A percentile compares a stretch with the other conserved stretches of the same genome.
phyloP scores from a whole-genome alignment of 2,329 filamentous ascomycete species.

The Microthyrium microscopicum region DNA sequence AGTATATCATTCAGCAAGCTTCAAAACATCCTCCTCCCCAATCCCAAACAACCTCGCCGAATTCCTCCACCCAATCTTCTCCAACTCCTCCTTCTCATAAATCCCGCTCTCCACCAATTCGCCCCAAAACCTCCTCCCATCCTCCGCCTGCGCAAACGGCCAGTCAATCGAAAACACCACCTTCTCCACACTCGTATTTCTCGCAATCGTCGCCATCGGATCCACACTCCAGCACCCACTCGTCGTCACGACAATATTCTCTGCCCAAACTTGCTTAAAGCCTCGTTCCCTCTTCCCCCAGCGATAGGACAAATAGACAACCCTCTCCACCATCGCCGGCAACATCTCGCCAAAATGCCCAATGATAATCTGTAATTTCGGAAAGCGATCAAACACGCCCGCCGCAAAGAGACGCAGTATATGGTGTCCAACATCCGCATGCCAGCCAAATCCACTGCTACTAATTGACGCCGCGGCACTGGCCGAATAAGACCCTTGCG shows the following conservation, averaged over 20 bases:
- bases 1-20: too few species aligned
- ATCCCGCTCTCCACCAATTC: constrained; percentile 33
- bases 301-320: constrained; percentile 14
- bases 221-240: constrained; percentile 35
- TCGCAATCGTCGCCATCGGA: constrained; percentile 27
- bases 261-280: constrained; percentile 35
- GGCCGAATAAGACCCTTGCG: constrained; percentile 20
- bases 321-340: constrained; percentile 37
- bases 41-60: constrained; percentile 27
- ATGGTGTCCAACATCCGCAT: constrained; percentile 32
- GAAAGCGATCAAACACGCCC: constrained; percentile 39
- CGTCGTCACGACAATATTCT: constrained; percentile 42
- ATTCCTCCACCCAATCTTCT: constrained; percentile 33
- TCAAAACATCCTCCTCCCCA: neutral
- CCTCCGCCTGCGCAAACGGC: constrained; percentile 34
- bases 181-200: constrained; percentile 31
- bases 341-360: constrained; percentile 37
- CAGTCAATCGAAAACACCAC: constrained; percentile 43
- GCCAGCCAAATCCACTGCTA: constrained; percentile 33
- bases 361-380: constrained; percentile 36
- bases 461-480: constrained; percentile 19
- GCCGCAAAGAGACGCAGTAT: constrained; percentile 33
- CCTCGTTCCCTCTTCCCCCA: constrained; percentile 18
- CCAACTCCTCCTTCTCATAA: constrained; percentile 31
- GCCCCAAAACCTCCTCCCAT: constrained; percentile 30